Base-by-base conservation (phyloP, 208 protist species). In the Acanthamoeba lenticulata region DNA sequence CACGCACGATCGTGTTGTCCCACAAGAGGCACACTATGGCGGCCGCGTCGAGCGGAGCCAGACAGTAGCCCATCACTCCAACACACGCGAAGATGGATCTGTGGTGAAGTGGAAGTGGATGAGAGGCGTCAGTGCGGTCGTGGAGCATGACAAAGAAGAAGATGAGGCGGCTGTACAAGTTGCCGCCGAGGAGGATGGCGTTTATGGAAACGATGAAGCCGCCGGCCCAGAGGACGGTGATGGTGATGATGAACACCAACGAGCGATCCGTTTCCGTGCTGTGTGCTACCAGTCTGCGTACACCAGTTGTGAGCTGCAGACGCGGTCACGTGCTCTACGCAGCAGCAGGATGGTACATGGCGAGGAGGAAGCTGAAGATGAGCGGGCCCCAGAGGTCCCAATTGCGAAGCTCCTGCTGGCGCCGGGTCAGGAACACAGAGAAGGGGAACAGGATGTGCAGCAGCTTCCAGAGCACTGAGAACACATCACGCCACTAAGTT, bases 1-100 rank as follows among this genome's bases (percentile, higher is more conserved):
- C 24, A 24, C 90, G 94, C 17, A 95, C 45, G 17, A 94, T 45
- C 7, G 45, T 83, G 55, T 94, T 40, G 3, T 85, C 21, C 42
- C 60, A 94, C 29, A 94, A 2, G 27, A 77, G 94, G 40, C 94
- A 95, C 19, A 81, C 65, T 6, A 96, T 77, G 21, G 94, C 81
- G 2, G 52, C 94, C 4, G 95, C 72, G n/a, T 95, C 49, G 17
- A 96, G 47, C 13, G 95, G 95, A 21, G 40, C 45, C 13, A 97
- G 42, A 65, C 95, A 96, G 47, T 96, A 96, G 6, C 95, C 96
- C 27, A 96, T 74, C 19, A 96, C 94, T 36, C 95, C 96, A 6
- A 96, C 89, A 45, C 91, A 94, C 11, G 95, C 94, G n/a, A 96
- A 96, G 1, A 96, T 15, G 19, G 95, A 96, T 15, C 72, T 83